Evolutionary conservation across 192 early-diverging fungal species (phyloP).

Genomic region (Entomortierella parvispora): DNA sequence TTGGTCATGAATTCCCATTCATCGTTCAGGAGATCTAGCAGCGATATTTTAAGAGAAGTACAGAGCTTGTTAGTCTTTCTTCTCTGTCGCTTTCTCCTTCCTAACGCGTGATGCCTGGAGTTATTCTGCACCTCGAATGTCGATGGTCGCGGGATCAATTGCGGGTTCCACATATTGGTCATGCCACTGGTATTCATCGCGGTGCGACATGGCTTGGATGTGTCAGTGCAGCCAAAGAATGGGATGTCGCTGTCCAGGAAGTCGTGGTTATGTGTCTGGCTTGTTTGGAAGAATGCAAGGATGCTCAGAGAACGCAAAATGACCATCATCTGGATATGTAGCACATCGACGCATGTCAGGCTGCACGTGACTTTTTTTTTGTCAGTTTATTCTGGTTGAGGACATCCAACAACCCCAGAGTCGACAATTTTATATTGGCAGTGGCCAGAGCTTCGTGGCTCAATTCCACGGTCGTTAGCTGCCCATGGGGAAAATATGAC

Average conservation of each 20-base stretch:
- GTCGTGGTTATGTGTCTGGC: too few relatives aligned
- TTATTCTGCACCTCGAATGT: conserved; percentile 29
- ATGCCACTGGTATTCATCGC: conserved; percentile 43
- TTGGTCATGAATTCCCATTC: conserved; percentile 67
- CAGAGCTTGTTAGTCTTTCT: too few relatives aligned
- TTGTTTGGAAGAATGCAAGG: too few relatives aligned
- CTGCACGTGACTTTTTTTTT: not conserved
- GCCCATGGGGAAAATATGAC: conserved; percentile 46
- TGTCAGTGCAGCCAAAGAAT: too few relatives aligned
- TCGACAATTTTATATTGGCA: conserved; percentile 32
- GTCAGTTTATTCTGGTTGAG: not conserved
- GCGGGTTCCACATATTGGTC: conserved; percentile 27
- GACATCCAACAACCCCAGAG: conserved; percentile 22
- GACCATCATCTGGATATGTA: too few relatives aligned
- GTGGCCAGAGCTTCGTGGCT: conserved; percentile 9
- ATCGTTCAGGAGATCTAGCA: conserved; percentile 47
- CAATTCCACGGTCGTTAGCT: not conserved
- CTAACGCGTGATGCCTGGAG: not conserved
- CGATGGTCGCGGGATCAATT: conserved; percentile 25
- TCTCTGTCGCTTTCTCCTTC: not conserved
- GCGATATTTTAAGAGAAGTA: not conserved
- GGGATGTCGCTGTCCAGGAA: too few relatives aligned
- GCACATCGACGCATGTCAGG: too few relatives aligned
- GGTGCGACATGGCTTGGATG: conserved; percentile 16
- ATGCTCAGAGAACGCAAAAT: too few relatives aligned